These are phyloP conservation scores for Triangularia setosa DNA, from an alignment of 2,329 filamentous ascomycete genomes.

Conservation along the genomic window DNA sequence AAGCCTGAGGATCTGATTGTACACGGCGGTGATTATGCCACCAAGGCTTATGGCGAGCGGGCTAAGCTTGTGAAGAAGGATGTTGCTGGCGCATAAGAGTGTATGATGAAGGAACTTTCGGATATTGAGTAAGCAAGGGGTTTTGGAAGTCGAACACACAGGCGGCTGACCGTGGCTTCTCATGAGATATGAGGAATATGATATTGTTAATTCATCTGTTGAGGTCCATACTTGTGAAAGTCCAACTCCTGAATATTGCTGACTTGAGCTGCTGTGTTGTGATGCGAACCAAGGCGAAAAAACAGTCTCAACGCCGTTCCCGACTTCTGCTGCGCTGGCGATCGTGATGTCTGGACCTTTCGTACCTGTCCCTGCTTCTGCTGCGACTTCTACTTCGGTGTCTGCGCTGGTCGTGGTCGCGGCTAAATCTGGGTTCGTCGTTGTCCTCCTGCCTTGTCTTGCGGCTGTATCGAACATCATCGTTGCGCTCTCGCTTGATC, in stretches of 20 bases:
- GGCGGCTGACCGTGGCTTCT: not conserved
- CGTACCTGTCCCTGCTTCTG: slow-evolving; percentile 24
- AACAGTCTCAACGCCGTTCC: not conserved
- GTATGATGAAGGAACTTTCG: not conserved
- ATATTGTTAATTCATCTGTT: not conserved
- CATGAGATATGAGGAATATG: not conserved
- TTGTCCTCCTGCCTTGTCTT: slow-evolving; percentile 18
- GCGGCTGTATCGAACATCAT: slow-evolving; percentile 29
- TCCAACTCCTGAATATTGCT: no score
- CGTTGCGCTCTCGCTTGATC: slow-evolving; percentile 28
- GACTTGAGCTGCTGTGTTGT: no score
- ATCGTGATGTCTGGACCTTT: not conserved
- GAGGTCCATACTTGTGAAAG: not conserved
- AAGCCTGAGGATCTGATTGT: slow-evolving; percentile 87
- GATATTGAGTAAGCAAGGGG: not conserved
- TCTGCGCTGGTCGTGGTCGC: slow-evolving; percentile 23
- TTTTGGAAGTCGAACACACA: not conserved
- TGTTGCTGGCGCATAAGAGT: not conserved
- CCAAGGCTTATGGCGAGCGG: slow-evolving; percentile 84
- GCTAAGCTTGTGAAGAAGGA: not conserved
- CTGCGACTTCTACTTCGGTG: slow-evolving; percentile 14
- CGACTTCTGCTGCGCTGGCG: not conserved
- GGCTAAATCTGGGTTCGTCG: slow-evolving; percentile 24
- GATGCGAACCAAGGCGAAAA: no score
- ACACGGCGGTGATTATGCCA: slow-evolving; percentile 84